These are phyloP conservation scores for Penicillium robsamsonii DNA, from an alignment of 495 filamentous ascomycete genomes.

Conservation along the genomic window DNA sequence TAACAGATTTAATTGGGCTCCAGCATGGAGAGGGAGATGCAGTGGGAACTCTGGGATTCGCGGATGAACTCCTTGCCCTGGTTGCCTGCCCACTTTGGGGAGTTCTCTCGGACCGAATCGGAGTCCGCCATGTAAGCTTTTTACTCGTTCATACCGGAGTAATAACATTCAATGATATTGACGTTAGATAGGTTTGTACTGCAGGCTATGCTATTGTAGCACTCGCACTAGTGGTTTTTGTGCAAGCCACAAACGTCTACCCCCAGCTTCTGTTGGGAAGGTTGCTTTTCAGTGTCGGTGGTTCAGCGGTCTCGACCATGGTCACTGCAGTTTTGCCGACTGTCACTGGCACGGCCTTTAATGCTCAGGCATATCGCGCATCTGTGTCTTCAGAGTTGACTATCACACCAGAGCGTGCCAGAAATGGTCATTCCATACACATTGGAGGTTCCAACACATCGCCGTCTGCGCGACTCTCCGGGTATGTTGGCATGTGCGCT, in stretches of 20 bases:
- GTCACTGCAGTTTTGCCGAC: constrained; percentile 91
- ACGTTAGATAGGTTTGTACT: constrained; percentile 59
- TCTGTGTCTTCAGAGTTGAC: constrained; percentile 63
- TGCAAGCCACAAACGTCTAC: constrained; percentile 83
- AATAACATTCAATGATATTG: not conserved
- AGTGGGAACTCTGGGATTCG: constrained; percentile 92
- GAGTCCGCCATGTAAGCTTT: constrained; percentile 63
- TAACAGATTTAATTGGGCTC: constrained; percentile 83
- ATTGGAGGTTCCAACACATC: constrained; percentile 16
- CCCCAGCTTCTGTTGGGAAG: constrained; percentile 84
- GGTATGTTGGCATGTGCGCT: constrained; percentile 87
- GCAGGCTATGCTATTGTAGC: constrained; percentile 79
- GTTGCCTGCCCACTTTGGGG: constrained; percentile 92
- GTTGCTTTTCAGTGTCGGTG: constrained; percentile 85
- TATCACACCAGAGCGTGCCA: constrained; percentile 56
- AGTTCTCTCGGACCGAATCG: constrained; percentile 81
- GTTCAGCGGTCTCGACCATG: constrained; percentile 93
- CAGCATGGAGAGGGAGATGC: constrained; percentile 77
- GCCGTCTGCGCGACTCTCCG: constrained; percentile 68
- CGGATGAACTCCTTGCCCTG: constrained; percentile 88
- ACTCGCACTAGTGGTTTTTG: constrained; percentile 71
- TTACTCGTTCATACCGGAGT: not conserved
- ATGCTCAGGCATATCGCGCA: constrained; percentile 19
- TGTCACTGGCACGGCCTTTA: constrained; percentile 57
- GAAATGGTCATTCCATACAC: constrained; percentile 16